Evolutionary conservation across 116 monocot species (phyloP), one percentile per base, ranked within the genome.

Genomic region (Iris pallida): DNA sequence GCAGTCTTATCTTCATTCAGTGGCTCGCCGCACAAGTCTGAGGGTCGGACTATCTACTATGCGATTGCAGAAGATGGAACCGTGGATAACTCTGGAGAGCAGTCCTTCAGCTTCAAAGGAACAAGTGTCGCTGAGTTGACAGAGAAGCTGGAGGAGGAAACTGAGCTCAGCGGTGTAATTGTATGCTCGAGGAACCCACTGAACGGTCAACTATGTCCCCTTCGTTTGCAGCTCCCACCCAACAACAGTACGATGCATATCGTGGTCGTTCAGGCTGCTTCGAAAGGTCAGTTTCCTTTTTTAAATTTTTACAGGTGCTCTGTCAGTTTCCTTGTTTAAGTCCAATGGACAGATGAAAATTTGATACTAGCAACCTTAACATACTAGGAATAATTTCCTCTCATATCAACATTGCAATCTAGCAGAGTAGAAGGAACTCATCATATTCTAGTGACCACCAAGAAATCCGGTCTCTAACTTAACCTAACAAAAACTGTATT

Each of bases 11-110:
- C 71, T 46, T 81, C 84, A 15, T 72, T 75, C 59, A 12, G 67
- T 1, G 59, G 30, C 6, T 79, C 85, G 11, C 82, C 79, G 6
- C 82, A 40, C 51, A 88, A 66, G 72, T 42, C 62, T 2, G 82
- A 83, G 5, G 95, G 95, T 7, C 81, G 95, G 30, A 57, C 60
- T n/a, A 88, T 95, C 53, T 73, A 76, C 55, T 95, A 82, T 70
- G 15, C 51, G 16, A 64, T 95, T 19, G 84, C 86, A 0, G 80
- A 80, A 45, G 78, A 80, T 41, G 91, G 84, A 2, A 20, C 82
- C 9, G 71, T 74, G 19, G 83, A 80, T 54, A 47, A 11, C 7
- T 14, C 54, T 8, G 76, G 71, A 9, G 76, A 63, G 11, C 55
- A 49, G 44, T 70, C 77, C 1, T 62, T 91, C 62, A 71, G 4